These are phyloP conservation scores for Pyrus bretschneideri DNA, from an alignment of 306 rosid genomes.

Conservation along the genomic window DNA sequence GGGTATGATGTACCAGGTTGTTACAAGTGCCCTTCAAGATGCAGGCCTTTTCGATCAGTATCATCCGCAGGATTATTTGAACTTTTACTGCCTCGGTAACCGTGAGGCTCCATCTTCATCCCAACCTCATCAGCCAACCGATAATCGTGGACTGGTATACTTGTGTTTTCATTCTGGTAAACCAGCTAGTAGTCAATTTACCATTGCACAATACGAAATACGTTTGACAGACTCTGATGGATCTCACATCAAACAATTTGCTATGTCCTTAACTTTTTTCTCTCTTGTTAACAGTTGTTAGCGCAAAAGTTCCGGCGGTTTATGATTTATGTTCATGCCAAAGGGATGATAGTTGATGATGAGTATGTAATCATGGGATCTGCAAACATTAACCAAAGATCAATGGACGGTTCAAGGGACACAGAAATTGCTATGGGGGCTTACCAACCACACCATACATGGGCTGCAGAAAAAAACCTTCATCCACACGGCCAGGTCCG, in stretches of 20 bases:
- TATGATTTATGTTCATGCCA: slow-evolving; percentile 71
- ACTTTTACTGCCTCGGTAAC: slow-evolving; percentile 65
- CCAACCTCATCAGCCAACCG: slow-evolving; percentile 14
- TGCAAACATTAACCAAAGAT: slow-evolving; percentile 74
- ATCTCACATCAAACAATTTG: not conserved
- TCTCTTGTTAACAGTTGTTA: slow-evolving; percentile 30
- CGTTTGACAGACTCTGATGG: not conserved
- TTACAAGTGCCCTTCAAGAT: slow-evolving; percentile 46
- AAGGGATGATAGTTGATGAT: slow-evolving; percentile 72
- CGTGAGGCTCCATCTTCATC: slow-evolving; percentile 33
- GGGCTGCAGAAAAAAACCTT: slow-evolving; percentile 31
- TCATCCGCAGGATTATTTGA: slow-evolving; percentile 64
- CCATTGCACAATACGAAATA: not conserved
- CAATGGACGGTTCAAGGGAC: slow-evolving; percentile 76
- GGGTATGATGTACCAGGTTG: slow-evolving; percentile 59
- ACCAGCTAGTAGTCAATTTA: not conserved
- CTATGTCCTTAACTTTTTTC: not conserved
- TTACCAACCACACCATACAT: slow-evolving; percentile 59
- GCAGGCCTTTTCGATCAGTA: slow-evolving; percentile 37
- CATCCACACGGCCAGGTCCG: slow-evolving; percentile 70
- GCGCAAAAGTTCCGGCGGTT: slow-evolving; percentile 49
- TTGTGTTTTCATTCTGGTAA: not conserved
- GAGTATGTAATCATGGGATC: slow-evolving; percentile 62
- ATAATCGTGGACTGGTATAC: slow-evolving; percentile 47
- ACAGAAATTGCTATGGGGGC: slow-evolving; percentile 81